Evolutionary conservation across 495 filamentous ascomycete species (phyloP).

Genomic region (Xylaria grammica): DNA sequence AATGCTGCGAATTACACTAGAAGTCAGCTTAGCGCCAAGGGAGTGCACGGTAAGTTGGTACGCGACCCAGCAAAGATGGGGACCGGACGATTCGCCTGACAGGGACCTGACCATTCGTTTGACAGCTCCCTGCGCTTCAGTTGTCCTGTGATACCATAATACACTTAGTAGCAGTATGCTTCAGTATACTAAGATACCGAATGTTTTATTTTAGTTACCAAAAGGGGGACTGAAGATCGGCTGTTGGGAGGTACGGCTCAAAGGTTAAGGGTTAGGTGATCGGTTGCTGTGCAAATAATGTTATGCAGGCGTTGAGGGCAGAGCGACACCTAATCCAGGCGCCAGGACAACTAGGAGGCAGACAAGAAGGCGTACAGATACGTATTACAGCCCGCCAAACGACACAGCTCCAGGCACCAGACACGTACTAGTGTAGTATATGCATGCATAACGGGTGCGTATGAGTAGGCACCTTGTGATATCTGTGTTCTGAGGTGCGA

Average conservation of each 20-base stretch:
- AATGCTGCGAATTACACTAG: conserved; percentile 12
- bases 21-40: conserved; percentile 14
- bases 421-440: too few relatives aligned
- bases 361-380: conserved; percentile 16
- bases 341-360: conserved; percentile 1
- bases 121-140: neutral
- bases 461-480: neutral
- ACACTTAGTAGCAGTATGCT: too few relatives aligned
- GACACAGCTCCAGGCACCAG: conserved; percentile 12
- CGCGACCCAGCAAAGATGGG: conserved; percentile 10
- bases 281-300: neutral
- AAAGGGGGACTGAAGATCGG: neutral
- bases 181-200: neutral
- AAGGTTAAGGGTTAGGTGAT: too few relatives aligned
- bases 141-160: too few relatives aligned
- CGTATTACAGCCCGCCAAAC: neutral
- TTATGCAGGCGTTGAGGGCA: neutral
- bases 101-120: neutral
- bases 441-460: conserved; percentile 8
- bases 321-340: neutral
- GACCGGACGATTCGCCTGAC: neutral
- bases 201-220: neutral
- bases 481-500: neutral
- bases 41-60: neutral
- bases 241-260: too few relatives aligned